phyloP scores from a whole-genome alignment of 805 yeast species.

The Lipomyces yamadae region DNA sequence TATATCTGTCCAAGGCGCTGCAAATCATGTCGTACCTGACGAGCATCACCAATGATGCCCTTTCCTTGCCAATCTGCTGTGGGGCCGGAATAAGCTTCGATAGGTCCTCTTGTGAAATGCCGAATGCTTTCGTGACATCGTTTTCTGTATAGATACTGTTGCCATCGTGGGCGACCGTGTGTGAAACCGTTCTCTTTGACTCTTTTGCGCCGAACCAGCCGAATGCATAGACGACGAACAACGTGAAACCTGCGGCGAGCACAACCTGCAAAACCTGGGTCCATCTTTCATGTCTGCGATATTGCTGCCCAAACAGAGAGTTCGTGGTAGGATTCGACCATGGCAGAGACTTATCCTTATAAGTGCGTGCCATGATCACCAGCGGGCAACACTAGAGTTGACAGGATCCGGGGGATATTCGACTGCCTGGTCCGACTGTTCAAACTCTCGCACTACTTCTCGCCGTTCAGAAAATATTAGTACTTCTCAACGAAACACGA shows the following conservation, averaged over 20 bases:
- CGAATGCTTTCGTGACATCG: slow-evolving; percentile 16
- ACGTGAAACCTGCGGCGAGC: slow-evolving; percentile 13
- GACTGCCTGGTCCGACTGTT: too few relatives aligned
- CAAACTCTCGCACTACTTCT: too few relatives aligned
- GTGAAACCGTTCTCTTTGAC: neutral
- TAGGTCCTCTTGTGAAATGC: slow-evolving; percentile 22
- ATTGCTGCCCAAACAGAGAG: slow-evolving; percentile 8
- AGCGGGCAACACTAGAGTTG: too few relatives aligned
- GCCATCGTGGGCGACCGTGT: neutral
- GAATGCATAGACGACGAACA: slow-evolving; percentile 14
- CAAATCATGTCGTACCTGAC: slow-evolving; percentile 55
- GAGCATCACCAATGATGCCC: slow-evolving; percentile 86
- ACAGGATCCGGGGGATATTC: too few relatives aligned
- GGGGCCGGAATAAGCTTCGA: slow-evolving; percentile 21
- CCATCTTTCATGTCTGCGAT: slow-evolving; percentile 16
- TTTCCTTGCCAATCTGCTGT: slow-evolving; percentile 58
- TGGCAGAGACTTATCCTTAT: slow-evolving; percentile 26
- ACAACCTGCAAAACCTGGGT: slow-evolving; percentile 12
- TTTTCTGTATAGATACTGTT: slow-evolving; percentile 23
- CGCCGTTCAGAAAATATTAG: too few relatives aligned
- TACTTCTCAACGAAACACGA: too few relatives aligned
- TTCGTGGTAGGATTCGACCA: slow-evolving; percentile 14
- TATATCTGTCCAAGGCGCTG: neutral
- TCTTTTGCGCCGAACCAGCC: slow-evolving; percentile 10
- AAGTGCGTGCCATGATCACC: neutral